phyloP scores from a whole-genome alignment of 2,329 filamentous ascomycete species.

The Lojkania enalia region DNA sequence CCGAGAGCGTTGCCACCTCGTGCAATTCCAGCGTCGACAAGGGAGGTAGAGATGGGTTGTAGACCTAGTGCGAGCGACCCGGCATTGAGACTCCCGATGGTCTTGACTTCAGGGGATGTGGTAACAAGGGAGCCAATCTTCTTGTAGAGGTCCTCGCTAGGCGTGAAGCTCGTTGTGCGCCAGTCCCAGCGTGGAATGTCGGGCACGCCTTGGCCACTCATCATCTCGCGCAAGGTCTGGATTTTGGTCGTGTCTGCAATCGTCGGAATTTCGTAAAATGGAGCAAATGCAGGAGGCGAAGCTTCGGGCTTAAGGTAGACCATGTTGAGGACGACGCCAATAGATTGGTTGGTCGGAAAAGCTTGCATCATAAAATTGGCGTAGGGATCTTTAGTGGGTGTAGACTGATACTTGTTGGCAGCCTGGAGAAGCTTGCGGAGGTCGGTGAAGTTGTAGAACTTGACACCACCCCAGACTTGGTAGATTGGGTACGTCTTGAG shows the following conservation, averaged over 20 bases:
- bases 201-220: constrained; percentile 23
- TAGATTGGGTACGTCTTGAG: constrained; percentile 8
- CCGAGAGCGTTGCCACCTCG: constrained; percentile 37
- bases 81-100: constrained; percentile 21
- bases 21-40: constrained; percentile 23
- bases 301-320: constrained; percentile 14
- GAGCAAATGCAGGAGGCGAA: too few species aligned
- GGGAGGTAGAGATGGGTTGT: constrained; percentile 28
- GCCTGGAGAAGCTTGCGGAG: constrained; percentile 1
- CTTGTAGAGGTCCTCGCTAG: constrained; percentile 7
- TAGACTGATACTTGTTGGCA: constrained; percentile 5
- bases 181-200: constrained; percentile 22
- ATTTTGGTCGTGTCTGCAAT: constrained; percentile 22
- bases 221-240: constrained; percentile 25
- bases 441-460: background rate
- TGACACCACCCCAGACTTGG: constrained; percentile 27
- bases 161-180: constrained; percentile 16
- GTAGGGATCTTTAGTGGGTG: constrained; percentile 4
- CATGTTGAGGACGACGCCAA: constrained; percentile 9
- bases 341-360: constrained; percentile 1
- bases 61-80: constrained; percentile 26
- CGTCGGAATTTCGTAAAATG: constrained; percentile 29
- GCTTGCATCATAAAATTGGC: constrained; percentile 8
- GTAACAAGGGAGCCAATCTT: background rate
- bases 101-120: background rate